phyloP scores from a whole-genome alignment of 345 rosid species.

The Gossypium mustelinum region DNA sequence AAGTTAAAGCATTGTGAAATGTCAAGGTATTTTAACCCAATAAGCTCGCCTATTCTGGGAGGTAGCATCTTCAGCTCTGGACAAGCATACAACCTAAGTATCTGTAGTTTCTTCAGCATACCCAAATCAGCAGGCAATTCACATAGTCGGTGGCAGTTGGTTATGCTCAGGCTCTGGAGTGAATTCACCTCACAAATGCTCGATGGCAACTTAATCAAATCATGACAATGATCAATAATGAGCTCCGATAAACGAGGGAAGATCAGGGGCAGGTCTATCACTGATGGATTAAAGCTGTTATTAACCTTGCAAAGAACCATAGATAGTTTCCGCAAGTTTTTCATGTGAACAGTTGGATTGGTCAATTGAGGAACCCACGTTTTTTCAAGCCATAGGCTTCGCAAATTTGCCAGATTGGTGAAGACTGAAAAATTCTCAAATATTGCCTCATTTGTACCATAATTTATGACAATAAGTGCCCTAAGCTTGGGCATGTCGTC shows the following conservation, averaged over 20 bases:
- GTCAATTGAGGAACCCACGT: slow-evolving; percentile 48
- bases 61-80: slow-evolving; percentile 60
- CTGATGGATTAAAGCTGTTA: slow-evolving; percentile 49
- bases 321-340: slow-evolving; percentile 55
- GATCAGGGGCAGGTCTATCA: slow-evolving; percentile 36
- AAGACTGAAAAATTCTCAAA: slow-evolving; percentile 53
- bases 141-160: slow-evolving; percentile 73
- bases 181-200: slow-evolving; percentile 46
- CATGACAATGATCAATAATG: slow-evolving; percentile 76
- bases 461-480: slow-evolving; percentile 65
- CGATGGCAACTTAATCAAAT: slow-evolving; percentile 53
- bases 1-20: slow-evolving; percentile 70
- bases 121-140: slow-evolving; percentile 53
- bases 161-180: slow-evolving; percentile 63
- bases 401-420: slow-evolving; percentile 43
- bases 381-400: slow-evolving; percentile 89
- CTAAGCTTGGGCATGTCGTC: slow-evolving; percentile 65
- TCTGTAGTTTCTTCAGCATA: slow-evolving; percentile 40
- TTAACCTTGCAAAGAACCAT: slow-evolving; percentile 70
- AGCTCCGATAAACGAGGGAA: slow-evolving; percentile 68
- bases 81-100: slow-evolving; percentile 74
- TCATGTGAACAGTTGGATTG: slow-evolving; percentile 39
- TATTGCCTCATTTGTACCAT: slow-evolving; percentile 46
- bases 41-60: slow-evolving; percentile 46
- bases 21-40: slow-evolving; percentile 57